Base-by-base conservation (phyloP, 2,329 filamentous ascomycete genomes). In the Delphinella strobiligena region DNA sequence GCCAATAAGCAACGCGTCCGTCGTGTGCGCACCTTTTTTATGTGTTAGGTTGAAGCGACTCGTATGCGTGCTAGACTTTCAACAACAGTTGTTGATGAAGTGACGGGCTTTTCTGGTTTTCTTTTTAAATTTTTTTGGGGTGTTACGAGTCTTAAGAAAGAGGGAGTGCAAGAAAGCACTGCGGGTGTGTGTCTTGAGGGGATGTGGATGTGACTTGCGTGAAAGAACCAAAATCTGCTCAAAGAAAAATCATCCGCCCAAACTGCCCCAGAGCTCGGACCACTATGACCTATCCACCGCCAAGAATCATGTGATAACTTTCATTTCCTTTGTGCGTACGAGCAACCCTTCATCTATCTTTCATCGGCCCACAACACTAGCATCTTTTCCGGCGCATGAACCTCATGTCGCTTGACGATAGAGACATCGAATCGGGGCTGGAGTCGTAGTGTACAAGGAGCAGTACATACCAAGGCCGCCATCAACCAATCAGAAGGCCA, bases 81-180 rank as follows among this genome's bases (percentile, higher is more conserved):
- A 36, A 36, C 36, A 43, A 36, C 34, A 33, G 39, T 36, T 34
- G 39, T 34, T 41, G 45, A 40, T 46, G 52, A 52, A 46, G 41
- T 48, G 45, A 56, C 48, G 46, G 53, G 45, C 45, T 56, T 59
- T 62, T 54, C 38, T 49, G 45, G 51, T 43, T 52, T 38, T 16
- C 11, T 58, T 55, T 58, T 58, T 51, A 53, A 51, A 42, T 54
- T 62, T 60, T 62, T 62, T 61, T 62, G 54, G 50, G 51, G 40
- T 34, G 40, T 38, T 32, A 36, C 38, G 42, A 41, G 34, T 53
- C 54, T 58, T 54, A 58, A 53, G 54, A 48, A 52, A 49, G 50
- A 49, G 46, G 55, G 37, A 41, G 39, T 41, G 39, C 39, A 30
- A 41, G 34, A 12, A 27, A 41, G 39, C 39, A 41, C 39, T 14